phyloP scores from a whole-genome alignment of 2,329 filamentous ascomycete species.

The Penicillium freii region DNA sequence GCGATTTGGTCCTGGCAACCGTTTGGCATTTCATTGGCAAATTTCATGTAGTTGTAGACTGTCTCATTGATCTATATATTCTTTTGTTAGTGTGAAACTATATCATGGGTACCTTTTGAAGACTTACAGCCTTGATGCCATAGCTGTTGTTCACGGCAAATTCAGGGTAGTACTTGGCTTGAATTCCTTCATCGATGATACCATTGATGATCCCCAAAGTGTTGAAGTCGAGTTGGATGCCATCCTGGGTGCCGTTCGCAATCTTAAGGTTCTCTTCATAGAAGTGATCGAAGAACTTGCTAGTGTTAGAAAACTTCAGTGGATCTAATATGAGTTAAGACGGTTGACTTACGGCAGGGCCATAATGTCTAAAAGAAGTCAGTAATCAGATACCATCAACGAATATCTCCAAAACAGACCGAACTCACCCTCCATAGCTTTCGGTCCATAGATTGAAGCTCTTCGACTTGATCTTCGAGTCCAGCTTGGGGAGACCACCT shows the following conservation, averaged over 20 bases:
- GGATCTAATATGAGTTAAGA: background rate
- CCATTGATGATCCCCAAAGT: constrained; percentile 57
- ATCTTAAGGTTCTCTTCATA: constrained; percentile 58
- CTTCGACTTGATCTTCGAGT: constrained; percentile 50
- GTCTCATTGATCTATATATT: constrained; percentile 52
- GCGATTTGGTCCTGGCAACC: constrained; percentile 63
- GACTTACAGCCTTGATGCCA: constrained; percentile 46
- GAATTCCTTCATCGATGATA: constrained; percentile 55
- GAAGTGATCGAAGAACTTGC: constrained; percentile 56
- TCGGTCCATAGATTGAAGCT: constrained; percentile 62
- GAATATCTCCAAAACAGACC: background rate
- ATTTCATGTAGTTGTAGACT: constrained; percentile 59
- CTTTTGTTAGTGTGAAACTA: background rate
- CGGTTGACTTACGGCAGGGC: constrained; percentile 40
- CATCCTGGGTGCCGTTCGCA: constrained; percentile 48
- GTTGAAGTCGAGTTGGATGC: constrained; percentile 54
- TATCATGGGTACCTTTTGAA: background rate
- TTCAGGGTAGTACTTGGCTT: constrained; percentile 51
- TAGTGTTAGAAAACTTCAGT: constrained; percentile 13
- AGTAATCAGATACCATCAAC: constrained; percentile 4
- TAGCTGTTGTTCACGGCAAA: constrained; percentile 58
- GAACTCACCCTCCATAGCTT: constrained; percentile 48
- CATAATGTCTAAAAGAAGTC: constrained; percentile 47
- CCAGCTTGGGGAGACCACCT: constrained; percentile 48
- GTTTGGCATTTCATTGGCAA: constrained; percentile 60